Conservation (phyloP, 176 grass and related monocot genomes). For the Melocanna baccifera region DNA sequence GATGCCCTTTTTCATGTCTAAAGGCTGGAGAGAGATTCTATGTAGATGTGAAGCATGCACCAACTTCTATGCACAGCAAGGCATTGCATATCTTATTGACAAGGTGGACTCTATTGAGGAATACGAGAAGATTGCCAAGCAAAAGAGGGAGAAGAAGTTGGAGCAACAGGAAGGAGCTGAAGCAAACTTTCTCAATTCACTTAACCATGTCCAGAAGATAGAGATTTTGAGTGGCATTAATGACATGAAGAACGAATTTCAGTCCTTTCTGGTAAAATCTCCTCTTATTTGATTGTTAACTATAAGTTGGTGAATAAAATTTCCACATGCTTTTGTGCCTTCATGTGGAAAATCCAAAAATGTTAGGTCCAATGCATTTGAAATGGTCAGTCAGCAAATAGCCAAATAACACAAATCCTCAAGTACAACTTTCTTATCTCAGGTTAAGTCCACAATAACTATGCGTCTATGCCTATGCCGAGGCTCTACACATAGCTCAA, state of each 20-base stretch:
- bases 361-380: not conserved
- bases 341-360: not conserved
- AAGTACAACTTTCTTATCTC: not conserved
- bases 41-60: slow-evolving; percentile 72
- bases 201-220: slow-evolving; percentile 93
- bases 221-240: slow-evolving; percentile 85
- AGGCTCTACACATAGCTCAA: not conserved
- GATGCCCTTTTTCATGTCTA: slow-evolving; percentile 73
- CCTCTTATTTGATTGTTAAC: slow-evolving; percentile 5
- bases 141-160: slow-evolving; percentile 87
- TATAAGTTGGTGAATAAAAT: not conserved
- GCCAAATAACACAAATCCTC: not conserved
- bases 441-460: not conserved
- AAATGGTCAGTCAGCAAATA: not conserved
- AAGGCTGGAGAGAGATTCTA: slow-evolving; percentile 80
- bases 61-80: slow-evolving; percentile 49
- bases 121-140: slow-evolving; percentile 85
- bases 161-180: slow-evolving; percentile 88
- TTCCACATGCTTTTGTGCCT: not conserved
- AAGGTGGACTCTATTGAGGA: slow-evolving; percentile 87
- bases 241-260: slow-evolving; percentile 90
- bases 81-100: slow-evolving; percentile 63
- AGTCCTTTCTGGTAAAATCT: slow-evolving; percentile 79
- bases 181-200: slow-evolving; percentile 76
- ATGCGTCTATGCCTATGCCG: not conserved